Evolutionary conservation across 805 yeast species (phyloP), one percentile per base, ranked within the genome.

Genomic region (Ogataea parapolymorpha): DNA sequence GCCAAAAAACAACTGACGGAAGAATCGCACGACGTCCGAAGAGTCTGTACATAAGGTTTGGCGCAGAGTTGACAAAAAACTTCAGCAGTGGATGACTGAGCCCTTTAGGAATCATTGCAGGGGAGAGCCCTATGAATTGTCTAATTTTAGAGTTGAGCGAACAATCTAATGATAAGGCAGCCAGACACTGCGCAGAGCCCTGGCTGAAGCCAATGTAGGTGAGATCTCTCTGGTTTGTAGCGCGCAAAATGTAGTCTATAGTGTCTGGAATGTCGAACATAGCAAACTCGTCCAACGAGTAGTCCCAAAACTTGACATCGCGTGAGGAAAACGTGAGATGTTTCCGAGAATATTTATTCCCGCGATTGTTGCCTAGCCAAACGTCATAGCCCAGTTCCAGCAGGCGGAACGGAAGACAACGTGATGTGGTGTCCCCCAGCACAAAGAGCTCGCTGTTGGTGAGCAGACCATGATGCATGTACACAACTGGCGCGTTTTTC

Each of bases 141-240:
- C 72, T 73, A 34, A 75, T 66, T 42, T 72, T 71, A 61, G 61
- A 51, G 59, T 85, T 86, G 42, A 90, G 68, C 2, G 71, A 69
- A 6, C 82, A 80, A 55, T 80, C 78, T 13, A 81, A 54, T 0
- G 93, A 76, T 16, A 88, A 66, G 9, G 95, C 74, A 0, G 95
- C 96, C 61, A 90, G 82, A 30, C 88, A 88, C 62, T 91, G 97
- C 1, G 97, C 95, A 0, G 95, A 80, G 15, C 98, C 98, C 61
- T 90, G 98, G 18, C 90, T 80, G 56, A 91, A 91, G 1, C 97
- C 98, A 49, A 91, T 74, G 56, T 88, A 90, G 1, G 80, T 75
- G 26, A 90, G 62, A 23, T 63, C 50, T 18, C 50, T 8, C 47
- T 55, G 62, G 8, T 67, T 60, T 1, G 90, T 77, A 20, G 61